Conservation (phyloP, 108 stramenopile genomes). For the Ochromonas danica region DNA sequence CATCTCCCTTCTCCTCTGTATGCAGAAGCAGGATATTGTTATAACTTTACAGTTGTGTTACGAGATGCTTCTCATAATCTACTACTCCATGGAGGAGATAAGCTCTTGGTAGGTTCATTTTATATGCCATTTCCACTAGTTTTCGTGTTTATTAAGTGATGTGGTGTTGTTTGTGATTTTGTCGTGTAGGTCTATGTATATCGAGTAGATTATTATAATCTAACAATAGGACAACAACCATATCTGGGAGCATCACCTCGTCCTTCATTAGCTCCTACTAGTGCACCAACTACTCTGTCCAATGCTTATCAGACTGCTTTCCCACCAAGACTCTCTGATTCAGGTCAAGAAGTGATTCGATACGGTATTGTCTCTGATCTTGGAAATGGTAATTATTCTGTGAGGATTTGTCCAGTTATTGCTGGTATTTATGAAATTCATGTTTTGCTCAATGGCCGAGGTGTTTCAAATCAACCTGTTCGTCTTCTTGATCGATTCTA, state of each 20-base stretch:
- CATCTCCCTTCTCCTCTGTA: conserved; percentile 1
- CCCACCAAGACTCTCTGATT: not conserved
- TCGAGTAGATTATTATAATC: conserved; percentile 22
- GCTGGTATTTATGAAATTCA: conserved; percentile 31
- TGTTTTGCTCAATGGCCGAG: conserved; percentile 4
- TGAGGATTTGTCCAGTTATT: conserved; percentile 20
- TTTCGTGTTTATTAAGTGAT: not conserved
- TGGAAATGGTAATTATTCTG: conserved; percentile 28
- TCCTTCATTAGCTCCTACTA: not conserved
- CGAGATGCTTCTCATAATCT: conserved; percentile 21
- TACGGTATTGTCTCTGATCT: conserved; percentile 26
- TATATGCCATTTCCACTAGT: not conserved
- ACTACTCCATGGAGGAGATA: conserved; percentile 7
- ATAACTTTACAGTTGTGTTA: conserved; percentile 1
- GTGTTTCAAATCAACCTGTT: conserved; percentile 33
- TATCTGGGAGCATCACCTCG: not conserved
- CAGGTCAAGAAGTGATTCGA: conserved; percentile 8
- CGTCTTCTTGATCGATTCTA: not conserved
- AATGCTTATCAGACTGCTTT: not conserved
- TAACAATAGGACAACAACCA: not conserved
- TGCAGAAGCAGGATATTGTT: conserved; percentile 29
- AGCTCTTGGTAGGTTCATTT: not conserved
- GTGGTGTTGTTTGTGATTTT: not conserved
- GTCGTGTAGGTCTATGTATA: conserved; percentile 20
- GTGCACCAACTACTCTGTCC: not conserved